These are phyloP conservation scores for Zygosaccharomyces bisporus DNA, from an alignment of 805 yeast genomes.

Conservation along the genomic window DNA sequence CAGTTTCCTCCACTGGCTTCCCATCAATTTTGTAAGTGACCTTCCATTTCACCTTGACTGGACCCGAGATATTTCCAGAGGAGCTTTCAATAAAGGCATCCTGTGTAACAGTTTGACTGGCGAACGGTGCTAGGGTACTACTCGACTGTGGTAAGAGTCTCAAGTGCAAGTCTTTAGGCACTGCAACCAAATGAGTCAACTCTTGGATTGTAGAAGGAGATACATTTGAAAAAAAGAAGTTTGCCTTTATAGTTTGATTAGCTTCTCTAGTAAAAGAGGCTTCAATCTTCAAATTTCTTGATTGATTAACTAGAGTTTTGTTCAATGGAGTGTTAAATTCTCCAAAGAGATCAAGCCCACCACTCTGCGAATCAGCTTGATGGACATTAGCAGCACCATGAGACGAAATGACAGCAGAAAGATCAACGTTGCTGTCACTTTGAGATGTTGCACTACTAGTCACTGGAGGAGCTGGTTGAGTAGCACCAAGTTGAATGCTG, in stretches of 20 bases:
- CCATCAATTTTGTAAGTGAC: slow-evolving; percentile 51
- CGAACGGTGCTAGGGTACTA: slow-evolving; percentile 47
- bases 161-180: slow-evolving; percentile 58
- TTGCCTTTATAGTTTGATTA: slow-evolving; percentile 41
- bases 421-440: slow-evolving; percentile 26
- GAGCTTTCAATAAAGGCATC: slow-evolving; percentile 37
- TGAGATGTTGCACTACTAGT: slow-evolving; percentile 18
- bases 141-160: slow-evolving; percentile 60
- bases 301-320: slow-evolving; percentile 40
- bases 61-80: slow-evolving; percentile 32
- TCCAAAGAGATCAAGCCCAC: slow-evolving; percentile 17
- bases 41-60: slow-evolving; percentile 76
- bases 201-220: slow-evolving; percentile 44
- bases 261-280: slow-evolving; percentile 40
- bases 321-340: slow-evolving; percentile 23
- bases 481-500: slow-evolving; percentile 40
- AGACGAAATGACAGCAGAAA: slow-evolving; percentile 15
- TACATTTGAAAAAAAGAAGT: slow-evolving; percentile 50
- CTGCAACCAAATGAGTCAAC: slow-evolving; percentile 63
- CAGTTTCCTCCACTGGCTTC: slow-evolving; percentile 50
- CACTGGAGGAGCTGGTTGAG: slow-evolving; percentile 30
- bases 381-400: slow-evolving; percentile 6
- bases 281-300: slow-evolving; percentile 47
- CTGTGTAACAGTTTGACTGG: slow-evolving; percentile 52
- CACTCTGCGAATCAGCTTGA: slow-evolving; percentile 7